These are phyloP conservation scores for Lactarius evosmus DNA, from an alignment of 768 basidiomycete species.

Conservation along the genomic window DNA sequence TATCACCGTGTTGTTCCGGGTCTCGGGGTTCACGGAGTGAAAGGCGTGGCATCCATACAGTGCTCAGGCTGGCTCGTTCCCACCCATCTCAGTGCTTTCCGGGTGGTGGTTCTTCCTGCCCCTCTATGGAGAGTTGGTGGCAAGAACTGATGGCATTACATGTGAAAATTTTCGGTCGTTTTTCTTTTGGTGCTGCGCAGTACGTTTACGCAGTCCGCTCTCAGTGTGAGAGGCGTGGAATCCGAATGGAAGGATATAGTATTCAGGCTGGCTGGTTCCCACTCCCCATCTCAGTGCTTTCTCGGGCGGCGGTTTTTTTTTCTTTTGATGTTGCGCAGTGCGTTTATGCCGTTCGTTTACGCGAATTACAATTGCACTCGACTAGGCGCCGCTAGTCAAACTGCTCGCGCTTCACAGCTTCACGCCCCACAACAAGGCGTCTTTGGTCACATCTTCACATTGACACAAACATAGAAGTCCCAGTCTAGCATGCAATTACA, in stretches of 20 bases:
- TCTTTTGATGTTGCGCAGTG: not conserved
- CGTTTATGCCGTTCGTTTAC: not conserved
- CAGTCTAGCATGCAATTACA: not conserved
- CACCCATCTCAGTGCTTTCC: not conserved
- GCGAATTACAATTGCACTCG: not conserved
- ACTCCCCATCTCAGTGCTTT: no score
- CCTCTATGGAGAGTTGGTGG: not conserved
- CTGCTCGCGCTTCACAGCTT: not conserved
- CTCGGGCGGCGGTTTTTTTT: no score
- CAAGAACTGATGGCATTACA: not conserved
- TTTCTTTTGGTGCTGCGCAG: not conserved
- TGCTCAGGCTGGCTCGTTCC: not conserved
- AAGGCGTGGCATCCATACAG: not conserved
- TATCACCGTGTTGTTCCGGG: not conserved
- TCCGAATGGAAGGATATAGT: no score
- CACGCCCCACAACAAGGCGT: not conserved
- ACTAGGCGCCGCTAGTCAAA: not conserved
- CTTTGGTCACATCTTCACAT: not conserved
- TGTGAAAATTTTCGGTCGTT: not conserved
- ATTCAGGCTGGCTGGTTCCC: no score
- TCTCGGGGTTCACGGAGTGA: not conserved
- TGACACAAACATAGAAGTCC: not conserved
- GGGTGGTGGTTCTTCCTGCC: not conserved
- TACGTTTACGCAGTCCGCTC: not conserved
- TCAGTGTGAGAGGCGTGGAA: no score